phyloP scores from a whole-genome alignment of 257 asterid species.

The Gentiana straminea region DNA sequence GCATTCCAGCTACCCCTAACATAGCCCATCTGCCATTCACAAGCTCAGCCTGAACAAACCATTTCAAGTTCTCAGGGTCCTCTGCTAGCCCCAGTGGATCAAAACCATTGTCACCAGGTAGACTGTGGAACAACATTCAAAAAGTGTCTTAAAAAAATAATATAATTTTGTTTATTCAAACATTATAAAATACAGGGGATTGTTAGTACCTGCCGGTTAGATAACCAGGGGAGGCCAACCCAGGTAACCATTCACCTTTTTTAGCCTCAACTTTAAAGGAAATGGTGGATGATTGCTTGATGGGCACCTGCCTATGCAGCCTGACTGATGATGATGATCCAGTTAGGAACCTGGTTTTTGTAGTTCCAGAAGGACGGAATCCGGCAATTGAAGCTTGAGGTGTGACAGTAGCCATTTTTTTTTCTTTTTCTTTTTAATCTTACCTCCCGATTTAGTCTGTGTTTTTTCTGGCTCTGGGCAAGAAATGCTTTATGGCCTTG shows the following conservation, averaged over 20 bases:
- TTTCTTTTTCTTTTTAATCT: neutral
- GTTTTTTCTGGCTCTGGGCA: neutral
- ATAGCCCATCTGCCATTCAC: constrained; percentile 94
- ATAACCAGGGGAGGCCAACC: constrained; percentile 69
- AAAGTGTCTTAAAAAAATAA: neutral
- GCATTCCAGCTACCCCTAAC: constrained; percentile 91
- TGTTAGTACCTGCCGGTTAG: constrained; percentile 68
- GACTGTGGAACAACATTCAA: constrained; percentile 18
- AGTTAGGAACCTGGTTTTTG: constrained; percentile 45
- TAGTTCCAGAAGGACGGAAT: constrained; percentile 48
- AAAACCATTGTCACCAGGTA: constrained; percentile 88
- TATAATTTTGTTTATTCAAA: too few relatives aligned
- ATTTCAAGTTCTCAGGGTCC: constrained; percentile 72
- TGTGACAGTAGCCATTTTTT: constrained; percentile 59
- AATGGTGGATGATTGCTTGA: constrained; percentile 26
- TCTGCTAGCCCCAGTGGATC: constrained; percentile 85
- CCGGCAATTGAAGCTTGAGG: constrained; percentile 64
- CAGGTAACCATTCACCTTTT: constrained; percentile 98
- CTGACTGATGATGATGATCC: constrained; percentile 47
- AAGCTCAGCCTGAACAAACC: constrained; percentile 89
- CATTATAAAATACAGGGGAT: too few relatives aligned
- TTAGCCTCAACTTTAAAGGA: constrained; percentile 75
- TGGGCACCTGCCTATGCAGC: constrained; percentile 38
- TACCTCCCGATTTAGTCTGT: neutral
- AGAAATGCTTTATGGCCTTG: neutral